Base-by-base conservation (phyloP, 2,329 filamentous ascomycete species). In the Amauroascus niger region DNA sequence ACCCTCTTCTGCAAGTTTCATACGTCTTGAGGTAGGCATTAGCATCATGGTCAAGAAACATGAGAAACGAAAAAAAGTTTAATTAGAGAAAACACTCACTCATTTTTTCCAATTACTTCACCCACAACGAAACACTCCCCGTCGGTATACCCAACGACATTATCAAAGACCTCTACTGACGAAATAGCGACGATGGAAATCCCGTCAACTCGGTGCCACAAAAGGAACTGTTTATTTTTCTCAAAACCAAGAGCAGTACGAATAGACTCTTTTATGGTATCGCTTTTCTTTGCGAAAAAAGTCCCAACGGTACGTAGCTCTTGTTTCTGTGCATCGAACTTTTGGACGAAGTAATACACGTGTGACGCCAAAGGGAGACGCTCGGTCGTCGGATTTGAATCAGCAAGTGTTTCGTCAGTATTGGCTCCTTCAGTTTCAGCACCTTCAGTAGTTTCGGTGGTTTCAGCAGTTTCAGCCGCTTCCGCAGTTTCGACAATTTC, bases 311-410 rank as follows among this genome's bases (percentile, higher is more conserved):
- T 69, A 6, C 61, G 64, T 14, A 76, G 62, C 0, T 61, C 65
- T 57, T 76, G 74, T 8, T 67, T 67, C 24, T 78, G 73, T 13
- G 74, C 69, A 54, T 80, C 76, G 58, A 76, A 79, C 5, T 76
- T 59, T 55, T 80, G 76, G 43, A 80, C 64, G 57, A 76, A 74
- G 56, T 73, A 74, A 53, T 74, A 75, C 13, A 70, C 63, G 52
- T 73, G 70, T 4, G 33, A 45, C 44, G 16, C 28, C 20, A 39
- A 40, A 28, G 43, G 55, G 39, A 50, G 2, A 30, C 22, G 44
- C 46, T 37, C 30, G 6, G 41, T 8, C 4, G 47, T 14, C 8
- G 44, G 6, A n/a, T 32, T 14, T 14, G 35, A 14, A 7, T 50
- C 48, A 6, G 8, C 39, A 39, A n/a, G 6, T 24, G 37, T 4